A percentile compares a stretch with the other conserved stretches of the same genome.
Evolutionary conservation across 345 rosid genomes (phyloP).

Genomic region (Gossypium bickii): DNA sequence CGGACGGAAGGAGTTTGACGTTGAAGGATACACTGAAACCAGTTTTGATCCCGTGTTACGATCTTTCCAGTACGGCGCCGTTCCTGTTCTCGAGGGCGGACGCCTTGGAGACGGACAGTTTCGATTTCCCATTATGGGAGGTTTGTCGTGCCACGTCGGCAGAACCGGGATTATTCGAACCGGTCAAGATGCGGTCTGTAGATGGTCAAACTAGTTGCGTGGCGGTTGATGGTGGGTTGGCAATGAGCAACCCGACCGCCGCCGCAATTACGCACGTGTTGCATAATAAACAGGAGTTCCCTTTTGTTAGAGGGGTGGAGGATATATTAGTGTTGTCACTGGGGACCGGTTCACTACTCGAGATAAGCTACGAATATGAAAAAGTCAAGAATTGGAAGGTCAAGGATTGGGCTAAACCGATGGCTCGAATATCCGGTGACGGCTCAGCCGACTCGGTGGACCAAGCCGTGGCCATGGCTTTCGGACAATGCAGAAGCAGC

Average conservation of each 20-base stretch:
- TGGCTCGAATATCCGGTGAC: slow-evolving; percentile 75
- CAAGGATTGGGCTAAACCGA: slow-evolving; percentile 89
- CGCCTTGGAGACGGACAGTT: slow-evolving; percentile 83
- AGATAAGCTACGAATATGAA: slow-evolving; percentile 63
- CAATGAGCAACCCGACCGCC: slow-evolving; percentile 83
- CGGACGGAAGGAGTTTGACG: slow-evolving; percentile 46
- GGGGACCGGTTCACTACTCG: slow-evolving; percentile 75
- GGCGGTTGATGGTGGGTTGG: slow-evolving; percentile 84
- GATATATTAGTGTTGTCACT: slow-evolving; percentile 80
- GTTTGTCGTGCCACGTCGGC: slow-evolving; percentile 94
- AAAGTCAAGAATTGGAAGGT: slow-evolving; percentile 69
- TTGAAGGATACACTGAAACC: slow-evolving; percentile 89
- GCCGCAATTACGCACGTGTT: slow-evolving; percentile 97
- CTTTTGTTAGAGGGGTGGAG: slow-evolving; percentile 93
- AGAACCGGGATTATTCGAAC: slow-evolving; percentile 74
- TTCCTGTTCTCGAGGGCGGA: slow-evolving; percentile 94
- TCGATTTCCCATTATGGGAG: slow-evolving; percentile 81
- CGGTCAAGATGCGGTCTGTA: slow-evolving; percentile 58
- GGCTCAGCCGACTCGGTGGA: slow-evolving; percentile 85
- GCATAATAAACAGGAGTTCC: slow-evolving; percentile 96
- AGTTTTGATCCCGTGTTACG: slow-evolving; percentile 85
- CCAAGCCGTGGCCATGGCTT: slow-evolving; percentile 95
- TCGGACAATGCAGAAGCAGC: slow-evolving; percentile 66
- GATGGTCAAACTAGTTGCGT: slow-evolving; percentile 71
- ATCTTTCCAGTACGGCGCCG: slow-evolving; percentile 81